Evolutionary conservation across 257 asterid species (phyloP).

Genomic region (Leptodermis oblonga): DNA sequence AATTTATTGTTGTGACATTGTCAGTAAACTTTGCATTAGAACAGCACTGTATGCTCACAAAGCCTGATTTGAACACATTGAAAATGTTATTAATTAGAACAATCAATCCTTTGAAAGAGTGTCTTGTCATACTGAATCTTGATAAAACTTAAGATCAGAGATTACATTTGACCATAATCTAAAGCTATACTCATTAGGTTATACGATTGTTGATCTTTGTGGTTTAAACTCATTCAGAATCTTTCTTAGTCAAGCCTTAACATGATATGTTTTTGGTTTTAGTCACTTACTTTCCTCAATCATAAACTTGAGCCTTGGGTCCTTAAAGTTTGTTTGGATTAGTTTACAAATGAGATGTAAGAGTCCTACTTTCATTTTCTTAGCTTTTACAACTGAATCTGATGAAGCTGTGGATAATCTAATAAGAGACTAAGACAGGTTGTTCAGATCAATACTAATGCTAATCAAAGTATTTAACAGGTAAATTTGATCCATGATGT

Average conservation of each 20-base stretch:
- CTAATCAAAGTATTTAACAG: not conserved
- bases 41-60: slow-evolving; percentile 47
- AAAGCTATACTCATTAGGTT: not conserved
- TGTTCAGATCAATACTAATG: not conserved
- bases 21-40: slow-evolving; percentile 26
- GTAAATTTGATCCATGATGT: not conserved
- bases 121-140: not conserved
- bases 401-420: not conserved
- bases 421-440: not conserved
- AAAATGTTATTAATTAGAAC: not conserved
- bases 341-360: not conserved
- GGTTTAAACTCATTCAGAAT: not conserved
- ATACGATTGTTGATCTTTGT: not conserved
- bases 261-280: too few relatives aligned
- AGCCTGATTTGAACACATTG: slow-evolving; percentile 33
- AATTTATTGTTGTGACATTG: slow-evolving; percentile 27
- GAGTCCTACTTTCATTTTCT: not conserved
- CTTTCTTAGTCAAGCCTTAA: not conserved
- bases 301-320: not conserved
- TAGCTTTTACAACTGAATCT: not conserved
- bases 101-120: not conserved
- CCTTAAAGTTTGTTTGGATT: too few relatives aligned
- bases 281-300: too few relatives aligned
- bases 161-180: not conserved
- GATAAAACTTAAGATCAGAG: not conserved